Percentiles rank a stretch among this genome's conserved stretches.
Conservation (phyloP, 257 asterid genomes). For the Solanum appendiculatum region DNA sequence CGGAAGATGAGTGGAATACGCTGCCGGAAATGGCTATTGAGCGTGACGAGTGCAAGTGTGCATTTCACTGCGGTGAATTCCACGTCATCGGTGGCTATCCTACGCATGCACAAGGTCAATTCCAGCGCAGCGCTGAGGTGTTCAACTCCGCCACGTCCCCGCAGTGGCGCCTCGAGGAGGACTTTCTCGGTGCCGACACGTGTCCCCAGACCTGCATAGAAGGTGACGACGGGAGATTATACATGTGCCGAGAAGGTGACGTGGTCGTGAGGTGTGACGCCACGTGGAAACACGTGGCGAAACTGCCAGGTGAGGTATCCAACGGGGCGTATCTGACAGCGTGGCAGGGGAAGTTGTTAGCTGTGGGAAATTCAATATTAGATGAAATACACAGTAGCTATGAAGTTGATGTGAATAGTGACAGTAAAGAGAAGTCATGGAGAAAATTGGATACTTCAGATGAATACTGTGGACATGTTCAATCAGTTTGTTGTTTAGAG, state of each 20-base stretch:
- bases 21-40: conserved; percentile 10
- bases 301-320: neutral
- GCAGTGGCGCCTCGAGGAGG: neutral
- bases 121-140: conserved; percentile 1
- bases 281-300: neutral
- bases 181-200: neutral
- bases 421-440: neutral
- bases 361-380: neutral
- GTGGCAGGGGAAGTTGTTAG: conserved; percentile 1
- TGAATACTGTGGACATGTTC: conserved; percentile 2
- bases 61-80: conserved; percentile 7
- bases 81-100: conserved; percentile 14
- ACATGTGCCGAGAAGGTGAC: neutral
- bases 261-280: neutral
- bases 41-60: conserved; percentile 11
- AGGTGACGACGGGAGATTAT: neutral
- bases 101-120: conserved; percentile 5
- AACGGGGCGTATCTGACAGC: neutral
- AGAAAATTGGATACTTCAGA: neutral
- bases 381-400: neutral
- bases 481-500: conserved; percentile 1
- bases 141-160: neutral
- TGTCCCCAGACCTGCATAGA: neutral
- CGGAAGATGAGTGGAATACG: conserved; percentile 1
- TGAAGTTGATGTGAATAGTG: neutral